These are phyloP conservation scores for Pontederia paniculata DNA, from an alignment of 176 grass and related monocot species.

Conservation along the genomic window DNA sequence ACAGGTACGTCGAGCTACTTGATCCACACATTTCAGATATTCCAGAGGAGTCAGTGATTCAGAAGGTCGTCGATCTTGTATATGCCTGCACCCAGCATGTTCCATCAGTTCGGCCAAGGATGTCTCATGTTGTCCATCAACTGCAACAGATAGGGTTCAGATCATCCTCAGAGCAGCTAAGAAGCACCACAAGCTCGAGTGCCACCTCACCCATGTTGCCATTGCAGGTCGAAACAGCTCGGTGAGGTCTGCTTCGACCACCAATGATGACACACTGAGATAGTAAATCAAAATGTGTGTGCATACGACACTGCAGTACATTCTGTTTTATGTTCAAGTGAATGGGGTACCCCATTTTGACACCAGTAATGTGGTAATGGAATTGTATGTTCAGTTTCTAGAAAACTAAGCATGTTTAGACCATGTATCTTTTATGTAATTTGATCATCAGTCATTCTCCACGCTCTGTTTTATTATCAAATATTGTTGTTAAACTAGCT, in stretches of 20 bases:
- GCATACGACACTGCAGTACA: too few species aligned
- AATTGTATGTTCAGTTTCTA: too few species aligned
- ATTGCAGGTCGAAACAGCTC: conserved; percentile 68
- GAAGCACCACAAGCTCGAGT: conserved; percentile 84
- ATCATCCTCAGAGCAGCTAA: conserved; percentile 45
- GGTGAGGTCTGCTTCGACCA: conserved; percentile 15
- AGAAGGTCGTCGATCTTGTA: conserved; percentile 83
- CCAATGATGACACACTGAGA: too few species aligned
- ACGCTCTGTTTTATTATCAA: too few species aligned
- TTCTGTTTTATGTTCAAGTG: too few species aligned
- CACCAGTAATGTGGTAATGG: too few species aligned
- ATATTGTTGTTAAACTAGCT: too few species aligned
- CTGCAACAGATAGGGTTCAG: conserved; percentile 74
- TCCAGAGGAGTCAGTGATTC: conserved; percentile 61
- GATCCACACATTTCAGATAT: conserved; percentile 76
- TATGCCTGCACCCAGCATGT: conserved; percentile 95
- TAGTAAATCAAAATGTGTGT: too few species aligned
- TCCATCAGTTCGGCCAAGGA: conserved; percentile 83
- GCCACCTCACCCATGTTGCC: conserved; percentile 80
- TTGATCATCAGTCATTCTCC: too few species aligned
- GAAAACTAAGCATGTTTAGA: too few species aligned
- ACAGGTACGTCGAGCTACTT: conserved; percentile 79
- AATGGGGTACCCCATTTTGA: too few species aligned
- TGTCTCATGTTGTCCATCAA: conserved; percentile 95
- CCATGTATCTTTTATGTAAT: too few species aligned